Conservation (phyloP, 2,329 filamentous ascomycete species). For the Xenosphaeropsis pyriputrescens region DNA sequence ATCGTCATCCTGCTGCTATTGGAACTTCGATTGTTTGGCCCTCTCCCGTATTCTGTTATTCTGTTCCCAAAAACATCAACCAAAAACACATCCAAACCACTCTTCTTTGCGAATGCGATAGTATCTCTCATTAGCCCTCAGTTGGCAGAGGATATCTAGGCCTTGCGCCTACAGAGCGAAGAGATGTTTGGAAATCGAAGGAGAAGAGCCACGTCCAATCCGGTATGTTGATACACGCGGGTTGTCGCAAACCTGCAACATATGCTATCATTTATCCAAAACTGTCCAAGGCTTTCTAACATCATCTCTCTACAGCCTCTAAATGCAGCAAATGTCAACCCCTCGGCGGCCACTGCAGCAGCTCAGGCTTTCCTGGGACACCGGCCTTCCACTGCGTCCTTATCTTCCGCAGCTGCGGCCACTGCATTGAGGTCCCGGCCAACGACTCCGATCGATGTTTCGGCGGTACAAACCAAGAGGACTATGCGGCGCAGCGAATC, state of each 20-base stretch:
- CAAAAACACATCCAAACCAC: not conserved
- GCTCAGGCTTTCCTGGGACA: conserved; percentile 65
- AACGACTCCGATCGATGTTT: conserved; percentile 64
- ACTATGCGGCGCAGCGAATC: conserved; percentile 61
- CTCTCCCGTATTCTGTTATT: too few relatives aligned
- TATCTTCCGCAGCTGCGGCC: conserved; percentile 78
- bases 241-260: conserved; percentile 2
- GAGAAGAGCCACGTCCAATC: conserved; percentile 24
- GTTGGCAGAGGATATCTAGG: conserved; percentile 16
- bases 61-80: not conserved
- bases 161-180: conserved; percentile 5
- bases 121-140: conserved; percentile 15
- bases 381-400: conserved; percentile 44
- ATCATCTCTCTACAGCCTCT: conserved; percentile 33
- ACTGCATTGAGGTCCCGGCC: conserved; percentile 69
- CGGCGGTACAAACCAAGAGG: conserved; percentile 77
- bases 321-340: conserved; percentile 45
- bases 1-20: too few relatives aligned
- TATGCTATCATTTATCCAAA: conserved; percentile 1
- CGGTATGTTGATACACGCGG: conserved; percentile 17
- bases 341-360: conserved; percentile 67
- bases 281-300: conserved; percentile 9
- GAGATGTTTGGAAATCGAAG: conserved; percentile 19
- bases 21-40: too few relatives aligned
- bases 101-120: conserved; percentile 10